Percentiles rank a stretch among this genome's conserved stretches.
Conservation (phyloP, 1,284 basidiomycete species). For the Cystobasidium pallidum region DNA sequence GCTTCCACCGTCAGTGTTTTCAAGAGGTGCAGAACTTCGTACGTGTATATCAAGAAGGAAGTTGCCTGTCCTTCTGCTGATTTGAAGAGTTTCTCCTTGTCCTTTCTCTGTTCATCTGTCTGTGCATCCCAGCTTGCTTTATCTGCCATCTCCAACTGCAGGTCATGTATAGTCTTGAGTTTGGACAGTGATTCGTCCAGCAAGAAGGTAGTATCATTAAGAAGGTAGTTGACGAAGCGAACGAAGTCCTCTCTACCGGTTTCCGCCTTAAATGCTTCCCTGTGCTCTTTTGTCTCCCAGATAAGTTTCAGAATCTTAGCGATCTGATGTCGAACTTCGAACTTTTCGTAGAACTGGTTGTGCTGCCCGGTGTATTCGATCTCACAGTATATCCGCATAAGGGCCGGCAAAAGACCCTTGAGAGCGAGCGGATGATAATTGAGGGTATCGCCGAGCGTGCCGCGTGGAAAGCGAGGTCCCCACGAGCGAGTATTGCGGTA, state of each 20-base stretch:
- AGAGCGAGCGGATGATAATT: slow-evolving; percentile 84
- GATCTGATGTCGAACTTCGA: slow-evolving; percentile 60
- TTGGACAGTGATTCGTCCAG: slow-evolving; percentile 94
- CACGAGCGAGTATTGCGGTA: slow-evolving; percentile 62
- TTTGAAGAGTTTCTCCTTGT: slow-evolving; percentile 77
- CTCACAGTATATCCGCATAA: slow-evolving; percentile 96
- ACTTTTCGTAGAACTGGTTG: slow-evolving; percentile 98
- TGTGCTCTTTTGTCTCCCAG: slow-evolving; percentile 85
- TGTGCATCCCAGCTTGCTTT: slow-evolving; percentile 68
- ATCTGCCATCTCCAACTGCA: slow-evolving; percentile 83
- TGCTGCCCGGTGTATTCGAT: slow-evolving; percentile 96
- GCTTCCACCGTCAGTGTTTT: slow-evolving; percentile 91
- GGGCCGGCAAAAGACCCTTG: slow-evolving; percentile 83
- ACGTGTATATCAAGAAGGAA: slow-evolving; percentile 81
- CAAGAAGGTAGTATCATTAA: slow-evolving; percentile 98
- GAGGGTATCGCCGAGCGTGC: slow-evolving; percentile 78
- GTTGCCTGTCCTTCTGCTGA: slow-evolving; percentile 79
- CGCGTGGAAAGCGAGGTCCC: slow-evolving; percentile 64
- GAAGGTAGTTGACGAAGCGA: slow-evolving; percentile 94
- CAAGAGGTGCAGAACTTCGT: slow-evolving; percentile 84
- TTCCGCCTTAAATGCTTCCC: slow-evolving; percentile 77
- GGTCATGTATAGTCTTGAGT: slow-evolving; percentile 80
- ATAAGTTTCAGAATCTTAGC: slow-evolving; percentile 80
- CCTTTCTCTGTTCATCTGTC: slow-evolving; percentile 74
- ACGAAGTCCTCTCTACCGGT: slow-evolving; percentile 85